Evolutionary conservation across 2,329 filamentous ascomycete genomes (phyloP), one percentile per base, ranked within the genome.

Genomic region (Alternaria sp.): DNA sequence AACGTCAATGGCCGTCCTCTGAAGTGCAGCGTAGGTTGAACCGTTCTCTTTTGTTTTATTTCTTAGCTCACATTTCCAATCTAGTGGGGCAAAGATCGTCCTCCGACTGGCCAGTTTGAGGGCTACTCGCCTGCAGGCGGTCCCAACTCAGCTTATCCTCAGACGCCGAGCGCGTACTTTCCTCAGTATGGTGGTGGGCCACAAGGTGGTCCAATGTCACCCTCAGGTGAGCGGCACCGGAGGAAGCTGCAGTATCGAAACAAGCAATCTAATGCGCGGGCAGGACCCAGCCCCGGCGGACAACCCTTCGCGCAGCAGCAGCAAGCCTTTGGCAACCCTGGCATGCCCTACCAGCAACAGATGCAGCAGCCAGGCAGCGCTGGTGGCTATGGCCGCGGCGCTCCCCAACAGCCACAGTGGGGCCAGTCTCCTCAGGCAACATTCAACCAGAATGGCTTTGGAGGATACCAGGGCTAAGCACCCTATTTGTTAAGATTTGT

Each of bases 21-120:
- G 71, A 99, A 99, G 86, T 99, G 95, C 87, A 98, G 94, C 81
- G 94, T 98, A 91, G 84, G 94, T 90, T 53, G 51, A 66, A 32
- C 59, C 60, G 45, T 55, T 62, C 61, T 57, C 62, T 60, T 68
- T 68, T 63, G 59, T 62, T 57, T 62, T 57, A 28, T 52, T 66
- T 62, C 57, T 57, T 71, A 52, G 67, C 75, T 77, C 56, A 74
- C 66, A 67, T 63, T 61, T 68, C 59, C 82, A 74, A 62, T 69
- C 68, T 76, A 98, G 94, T 99, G 95, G 95, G 95, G 95, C 78
- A 99, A 99, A 84, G 95, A 99, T 82, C 97, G 97, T 83, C 93
- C 94, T 54, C 93, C 95, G 28, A 93, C 89, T 72, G 87, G 89
- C 69, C 86, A 91, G 74, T 91, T 90, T 70, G 96, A 97, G 73